Evolutionary conservation across 192 early-diverging fungal genomes (phyloP), one percentile per base, ranked within the genome.

Genomic region (Lunasporangiospora selenospora): DNA sequence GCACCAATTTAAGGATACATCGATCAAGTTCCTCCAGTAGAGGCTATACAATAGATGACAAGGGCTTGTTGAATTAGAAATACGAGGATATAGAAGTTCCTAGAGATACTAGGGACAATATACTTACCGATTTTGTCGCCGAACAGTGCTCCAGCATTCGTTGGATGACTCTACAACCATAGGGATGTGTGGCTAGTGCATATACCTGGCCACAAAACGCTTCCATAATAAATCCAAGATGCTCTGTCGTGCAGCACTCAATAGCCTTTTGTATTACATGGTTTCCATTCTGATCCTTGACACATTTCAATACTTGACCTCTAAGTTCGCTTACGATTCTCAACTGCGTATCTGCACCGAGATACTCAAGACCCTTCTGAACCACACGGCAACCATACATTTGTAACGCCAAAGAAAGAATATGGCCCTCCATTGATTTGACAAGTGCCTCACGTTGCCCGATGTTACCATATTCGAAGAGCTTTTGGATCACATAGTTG

Each of bases 331-430:
- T 83, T 27, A 98, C 89, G 53, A 98, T 86, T 24, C 77, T 70
- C 2, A 90, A 89, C 82, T 98, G 96, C 80, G 94, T 93, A 56
- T 95, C 93, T 1, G 87, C 83, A 33, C 89, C 78, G n/a, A 98
- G 91, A 69, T 97, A 89, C 75, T 98, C 96, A n/a, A 98, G 85
- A 36, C 42, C 57, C 87, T 98, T 98, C 77, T 98, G 96, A 33
- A 98, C 95, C 12, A 98, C 96, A 31, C 96, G 89, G 71, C 96
- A 98, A 6, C 96, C 96, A 79, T 98, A 98, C 96, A 98, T 98
- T 75, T 98, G 96, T 64, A 97, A 81, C 26, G 95, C 94, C 49
- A 98, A 84, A 19, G 89, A 83, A 39, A 97, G 67, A 9, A 98
- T 91, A 65, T 98, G 94, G 19, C 92, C 91, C 54, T 96, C 91